Evolutionary conservation across 1,284 basidiomycete genomes (phyloP).

Genomic region (Tylopilus sp.): DNA sequence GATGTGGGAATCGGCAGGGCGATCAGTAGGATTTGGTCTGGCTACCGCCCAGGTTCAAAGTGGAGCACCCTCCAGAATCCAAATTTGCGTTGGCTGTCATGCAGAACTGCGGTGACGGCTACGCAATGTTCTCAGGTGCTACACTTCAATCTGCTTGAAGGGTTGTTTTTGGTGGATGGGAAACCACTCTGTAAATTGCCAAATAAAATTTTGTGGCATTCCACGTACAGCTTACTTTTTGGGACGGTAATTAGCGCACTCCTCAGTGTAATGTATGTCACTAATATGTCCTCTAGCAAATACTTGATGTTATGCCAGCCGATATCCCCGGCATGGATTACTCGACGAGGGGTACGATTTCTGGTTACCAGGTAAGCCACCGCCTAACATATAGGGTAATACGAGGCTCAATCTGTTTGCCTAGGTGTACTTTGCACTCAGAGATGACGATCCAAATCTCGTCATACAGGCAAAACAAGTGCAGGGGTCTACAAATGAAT

Average conservation of each 20-base stretch:
- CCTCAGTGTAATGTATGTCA: not conserved
- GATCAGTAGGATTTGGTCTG: conserved; percentile 48
- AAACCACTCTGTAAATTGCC: conserved; percentile 54
- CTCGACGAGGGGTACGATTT: conserved; percentile 40
- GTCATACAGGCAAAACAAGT: conserved; percentile 42
- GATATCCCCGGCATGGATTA: conserved; percentile 50
- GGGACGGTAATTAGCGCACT: conserved; percentile 31
- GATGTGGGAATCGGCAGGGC: conserved; percentile 47
- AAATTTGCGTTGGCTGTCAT: conserved; percentile 51
- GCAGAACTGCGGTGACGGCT: conserved; percentile 24
- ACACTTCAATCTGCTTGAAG: conserved; percentile 51
- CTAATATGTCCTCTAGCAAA: conserved; percentile 39
- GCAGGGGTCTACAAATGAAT: not conserved
- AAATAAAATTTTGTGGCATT: conserved; percentile 41
- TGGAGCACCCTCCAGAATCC: conserved; percentile 45
- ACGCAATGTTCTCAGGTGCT: conserved; percentile 41
- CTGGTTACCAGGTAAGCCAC: conserved; percentile 33
- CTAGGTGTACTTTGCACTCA: conserved; percentile 47
- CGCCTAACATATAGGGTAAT: not conserved
- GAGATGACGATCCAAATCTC: conserved; percentile 26
- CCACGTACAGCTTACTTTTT: conserved; percentile 48
- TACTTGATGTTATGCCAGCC: conserved; percentile 49
- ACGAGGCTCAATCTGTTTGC: not conserved
- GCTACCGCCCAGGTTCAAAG: conserved; percentile 39
- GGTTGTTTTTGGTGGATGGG: conserved; percentile 55